Conservation (phyloP, 2,329 filamentous ascomycete genomes). For the Sporothrix variecibatus region DNA sequence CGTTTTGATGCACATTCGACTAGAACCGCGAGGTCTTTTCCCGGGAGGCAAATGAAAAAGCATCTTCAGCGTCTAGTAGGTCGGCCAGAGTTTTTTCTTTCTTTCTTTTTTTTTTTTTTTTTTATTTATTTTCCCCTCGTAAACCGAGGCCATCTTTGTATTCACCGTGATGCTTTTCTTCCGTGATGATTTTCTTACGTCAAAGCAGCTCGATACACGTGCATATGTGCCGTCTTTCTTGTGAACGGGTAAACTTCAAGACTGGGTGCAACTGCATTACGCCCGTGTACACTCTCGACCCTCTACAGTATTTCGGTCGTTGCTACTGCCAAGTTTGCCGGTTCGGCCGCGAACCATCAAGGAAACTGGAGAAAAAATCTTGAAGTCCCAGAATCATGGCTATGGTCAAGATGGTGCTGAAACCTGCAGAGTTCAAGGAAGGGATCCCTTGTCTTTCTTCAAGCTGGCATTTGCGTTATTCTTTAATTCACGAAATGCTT, state of each 20-base stretch:
- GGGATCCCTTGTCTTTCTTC: not conserved
- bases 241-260: not conserved
- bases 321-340: not conserved
- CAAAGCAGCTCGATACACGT: not conserved
- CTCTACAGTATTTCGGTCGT: not conserved
- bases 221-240: not conserved
- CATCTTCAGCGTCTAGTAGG: not conserved
- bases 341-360: not conserved
- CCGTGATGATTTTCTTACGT: constrained; percentile 4
- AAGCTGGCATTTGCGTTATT: not conserved
- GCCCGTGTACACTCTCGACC: not conserved
- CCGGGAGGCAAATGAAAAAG: not conserved
- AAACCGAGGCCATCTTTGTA: not conserved
- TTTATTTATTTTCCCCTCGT: too few relatives aligned
- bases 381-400: not conserved
- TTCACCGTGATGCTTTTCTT: not conserved
- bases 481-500: not conserved
- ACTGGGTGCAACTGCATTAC: not conserved
- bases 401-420: not conserved
- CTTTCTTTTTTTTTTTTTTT: not conserved
- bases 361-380: not conserved
- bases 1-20: not conserved
- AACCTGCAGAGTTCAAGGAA: not conserved
- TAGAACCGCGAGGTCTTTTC: not conserved
- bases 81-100: not conserved